Evolutionary conservation across 257 asterid species (phyloP).

Genomic region (Gentiana straminea): DNA sequence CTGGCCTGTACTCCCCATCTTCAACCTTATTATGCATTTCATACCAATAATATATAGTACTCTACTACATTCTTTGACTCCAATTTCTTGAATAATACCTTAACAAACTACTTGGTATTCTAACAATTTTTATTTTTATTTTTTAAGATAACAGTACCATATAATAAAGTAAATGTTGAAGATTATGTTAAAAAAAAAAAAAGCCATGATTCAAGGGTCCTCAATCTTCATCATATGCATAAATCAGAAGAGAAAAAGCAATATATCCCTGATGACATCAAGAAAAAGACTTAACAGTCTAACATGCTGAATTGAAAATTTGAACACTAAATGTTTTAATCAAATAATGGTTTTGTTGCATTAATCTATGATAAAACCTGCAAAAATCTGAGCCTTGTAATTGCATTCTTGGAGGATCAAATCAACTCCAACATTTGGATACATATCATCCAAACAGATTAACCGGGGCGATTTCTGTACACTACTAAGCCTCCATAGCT

Average conservation of each 20-base stretch:
- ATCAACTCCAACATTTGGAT: conserved; percentile 5
- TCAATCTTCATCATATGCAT: not conserved
- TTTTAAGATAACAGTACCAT: not conserved
- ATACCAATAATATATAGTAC: no score
- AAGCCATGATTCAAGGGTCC: not conserved
- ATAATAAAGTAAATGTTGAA: not conserved
- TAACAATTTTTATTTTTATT: no score
- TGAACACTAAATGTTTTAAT: no score
- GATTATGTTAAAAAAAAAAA: not conserved
- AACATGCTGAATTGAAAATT: not conserved
- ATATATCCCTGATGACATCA: not conserved
- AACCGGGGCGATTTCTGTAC: conserved; percentile 4
- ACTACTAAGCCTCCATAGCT: conserved; percentile 8
- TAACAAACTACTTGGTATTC: no score
- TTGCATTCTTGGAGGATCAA: conserved; percentile 8
- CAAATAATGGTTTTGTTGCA: conserved; percentile 1
- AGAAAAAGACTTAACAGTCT: not conserved
- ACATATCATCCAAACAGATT: conserved; percentile 1
- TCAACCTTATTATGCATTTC: no score
- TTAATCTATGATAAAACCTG: conserved; percentile 3
- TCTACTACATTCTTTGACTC: no score
- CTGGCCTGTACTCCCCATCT: no score
- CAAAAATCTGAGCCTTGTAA: not conserved
- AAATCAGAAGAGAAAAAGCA: conserved; percentile 8
- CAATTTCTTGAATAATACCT: no score